Base-by-base conservation (phyloP, 2,329 filamentous ascomycete genomes). In the Coniochaeta pulveracea region DNA sequence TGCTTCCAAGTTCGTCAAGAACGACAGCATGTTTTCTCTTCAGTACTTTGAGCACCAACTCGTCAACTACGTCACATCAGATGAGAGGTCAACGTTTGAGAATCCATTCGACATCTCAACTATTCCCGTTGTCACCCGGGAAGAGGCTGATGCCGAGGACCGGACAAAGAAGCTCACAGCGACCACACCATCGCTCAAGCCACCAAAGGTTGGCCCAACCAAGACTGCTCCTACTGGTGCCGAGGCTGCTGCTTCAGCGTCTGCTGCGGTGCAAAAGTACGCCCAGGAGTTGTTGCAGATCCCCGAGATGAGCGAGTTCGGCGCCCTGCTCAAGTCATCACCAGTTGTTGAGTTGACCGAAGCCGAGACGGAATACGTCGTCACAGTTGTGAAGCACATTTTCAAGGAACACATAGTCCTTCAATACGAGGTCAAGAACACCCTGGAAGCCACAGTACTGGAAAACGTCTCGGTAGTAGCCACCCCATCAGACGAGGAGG, bases 391-490 rank as follows among this genome's bases (percentile, higher is more conserved):
- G 58, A 98, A 98, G 67, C 91, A 98, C 55, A 77, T 98, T 49
- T 98, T 95, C 77, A 93, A 93, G 63, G 85, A 94, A 55, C 85
- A 96, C 52, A 68, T 98, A 50, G 89, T 98, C 21, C 64, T 98
- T 35, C 91, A 98, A 53, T 98, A 91, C 57, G 85, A 96, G 53
- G 78, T 98, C 56, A 96, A 93, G 70, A 98, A 98, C 65, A 98
- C 91, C 3, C 69, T 98, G 9, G 80, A 85, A 10, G 85, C 88
- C 40, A 93, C 86, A 11, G 75, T 98, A 18, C 69, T 96, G 21
- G 85, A 94, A 54, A 85, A 93, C 41, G 85, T 93, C 11, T 85
- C 84, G 0, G 76, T 94, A 24, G 72, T 88, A 12, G 82, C 82
- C 19, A 80, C 80, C 1, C 85, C 88, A 4, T 64, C 77, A 2